Evolutionary conservation across 2,329 filamentous ascomycete genomes (phyloP), one percentile per base, ranked within the genome.

Genomic region (Pezicula radicicola): DNA sequence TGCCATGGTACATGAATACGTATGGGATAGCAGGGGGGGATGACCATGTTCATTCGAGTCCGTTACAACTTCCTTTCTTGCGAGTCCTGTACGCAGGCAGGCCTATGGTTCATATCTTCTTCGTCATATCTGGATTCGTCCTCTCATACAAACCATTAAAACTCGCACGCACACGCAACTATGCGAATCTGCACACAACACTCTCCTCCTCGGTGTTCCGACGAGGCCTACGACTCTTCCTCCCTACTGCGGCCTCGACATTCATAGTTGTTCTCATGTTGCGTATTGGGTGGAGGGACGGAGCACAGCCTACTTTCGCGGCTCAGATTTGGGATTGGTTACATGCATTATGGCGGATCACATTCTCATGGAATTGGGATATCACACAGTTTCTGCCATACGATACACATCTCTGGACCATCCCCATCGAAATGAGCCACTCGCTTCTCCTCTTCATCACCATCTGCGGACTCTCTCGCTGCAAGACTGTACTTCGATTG

Each of bases 41-140:
- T 19, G 55, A 46, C 43, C 42, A 59, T 12, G 48, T 48, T 18
- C 33, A 53, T 4, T 53, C 43, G 33, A 47, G 44, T 19, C 66
- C 69, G 39, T 54, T 75, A 16, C 73, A 75, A 55, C 61, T 74
- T 7, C 73, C 73, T 1, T 70, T 71, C 48, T 8, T 73, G 3
- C 68, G 71, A 18, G 60, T 73, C 28, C 48, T 74, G 15, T 74
- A 68, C 57, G 69, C 68, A 19, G 73, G 73, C n/a, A 66, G 68
- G 13, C 69, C 72, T n/a, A 72, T 73, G 70, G 74, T 76, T 3
- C 69, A 73, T 59, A 66, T 76, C 48, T 76, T 76, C 63, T 76
- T 76, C 60, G 67, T 76, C 55, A 72, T 76, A 27, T 76, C 73
- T 3, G 74, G 74, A 27, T 75, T 75, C 53, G 72, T 68, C 1